Evolutionary conservation across 139 green algal species (phyloP).

Genomic region (Chlamydomonas urium): DNA sequence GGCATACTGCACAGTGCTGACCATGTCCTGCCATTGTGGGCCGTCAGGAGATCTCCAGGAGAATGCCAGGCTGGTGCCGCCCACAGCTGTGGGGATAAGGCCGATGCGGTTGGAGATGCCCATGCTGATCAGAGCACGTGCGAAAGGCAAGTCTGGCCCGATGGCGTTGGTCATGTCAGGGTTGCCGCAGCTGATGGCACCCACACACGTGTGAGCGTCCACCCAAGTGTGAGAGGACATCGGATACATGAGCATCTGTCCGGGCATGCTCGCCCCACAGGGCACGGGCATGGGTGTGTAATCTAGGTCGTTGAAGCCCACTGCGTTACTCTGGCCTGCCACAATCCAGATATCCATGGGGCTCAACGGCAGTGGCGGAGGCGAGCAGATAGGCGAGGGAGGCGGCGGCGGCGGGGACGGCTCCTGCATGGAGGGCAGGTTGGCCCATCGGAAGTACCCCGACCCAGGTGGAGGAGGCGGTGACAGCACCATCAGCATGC

Average conservation of each 20-base stretch:
- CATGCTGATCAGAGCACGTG: neutral
- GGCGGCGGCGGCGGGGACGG: too few relatives aligned
- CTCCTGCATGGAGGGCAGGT: neutral
- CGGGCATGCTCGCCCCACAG: neutral
- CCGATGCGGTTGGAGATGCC: neutral
- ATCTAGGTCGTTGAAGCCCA: neutral
- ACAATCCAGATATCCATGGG: neutral
- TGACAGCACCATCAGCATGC: too few relatives aligned
- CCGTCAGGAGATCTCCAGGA: neutral
- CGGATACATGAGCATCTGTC: slow-evolving; percentile 4
- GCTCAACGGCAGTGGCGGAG: neutral
- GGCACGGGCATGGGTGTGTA: neutral
- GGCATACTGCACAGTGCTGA: neutral
- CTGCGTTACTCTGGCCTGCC: neutral
- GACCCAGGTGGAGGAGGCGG: too few relatives aligned
- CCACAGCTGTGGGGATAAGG: slow-evolving; percentile 8
- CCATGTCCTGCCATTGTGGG: neutral
- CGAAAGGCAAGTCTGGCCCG: slow-evolving; percentile 4
- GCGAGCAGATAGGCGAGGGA: neutral
- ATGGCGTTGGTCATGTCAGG: neutral
- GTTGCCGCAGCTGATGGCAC: neutral
- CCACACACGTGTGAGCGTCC: neutral
- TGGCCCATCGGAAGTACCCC: too few relatives aligned
- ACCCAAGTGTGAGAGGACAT: slow-evolving; percentile 4
- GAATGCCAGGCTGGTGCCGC: neutral